Percentiles rank a stretch among this genome's conserved stretches.
Evolutionary conservation across 306 rosid species (phyloP).

Genomic region (Acacia acuminata): DNA sequence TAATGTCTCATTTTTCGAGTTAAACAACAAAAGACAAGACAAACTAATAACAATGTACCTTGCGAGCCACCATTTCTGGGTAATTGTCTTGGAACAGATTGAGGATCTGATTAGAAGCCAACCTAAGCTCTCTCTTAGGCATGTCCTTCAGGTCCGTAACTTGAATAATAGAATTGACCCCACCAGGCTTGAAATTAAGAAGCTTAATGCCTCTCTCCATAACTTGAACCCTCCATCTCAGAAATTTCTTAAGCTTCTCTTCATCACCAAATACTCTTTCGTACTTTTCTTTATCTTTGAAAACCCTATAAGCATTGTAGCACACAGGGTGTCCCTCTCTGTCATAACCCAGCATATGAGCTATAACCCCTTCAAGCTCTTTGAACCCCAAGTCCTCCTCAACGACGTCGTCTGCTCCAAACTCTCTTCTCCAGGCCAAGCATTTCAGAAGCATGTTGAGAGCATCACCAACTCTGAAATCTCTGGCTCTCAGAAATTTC

Average conservation of each 20-base stretch:
- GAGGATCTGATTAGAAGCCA: conserved; percentile 89
- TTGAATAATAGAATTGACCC: conserved; percentile 82
- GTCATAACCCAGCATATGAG: conserved; percentile 88
- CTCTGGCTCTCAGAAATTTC: conserved; percentile 90
- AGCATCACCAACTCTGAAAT: conserved; percentile 73
- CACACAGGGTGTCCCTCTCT: conserved; percentile 91
- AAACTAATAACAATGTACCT: conserved; percentile 40
- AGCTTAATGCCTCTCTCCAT: conserved; percentile 80
- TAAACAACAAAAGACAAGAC: conserved; percentile 21
- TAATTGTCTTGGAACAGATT: conserved; percentile 93
- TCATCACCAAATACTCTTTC: conserved; percentile 88
- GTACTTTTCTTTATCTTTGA: conserved; percentile 76
- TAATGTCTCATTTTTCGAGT: not conserved
- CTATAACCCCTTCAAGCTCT: conserved; percentile 91
- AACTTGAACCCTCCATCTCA: conserved; percentile 97
- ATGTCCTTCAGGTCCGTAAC: conserved; percentile 96
- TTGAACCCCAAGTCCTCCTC: conserved; percentile 86
- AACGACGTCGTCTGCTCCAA: conserved; percentile 56
- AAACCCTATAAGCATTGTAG: conserved; percentile 84
- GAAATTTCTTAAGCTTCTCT: conserved; percentile 79
- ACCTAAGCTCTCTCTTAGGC: conserved; percentile 95
- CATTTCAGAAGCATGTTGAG: conserved; percentile 68
- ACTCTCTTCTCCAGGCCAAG: conserved; percentile 78
- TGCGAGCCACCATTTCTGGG: conserved; percentile 95
- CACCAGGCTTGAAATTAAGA: conserved; percentile 87